Evolutionary conservation across 2,329 filamentous ascomycete genomes (phyloP), one percentile per base, ranked within the genome.

Genomic region (Drechslerella stenobrocha): DNA sequence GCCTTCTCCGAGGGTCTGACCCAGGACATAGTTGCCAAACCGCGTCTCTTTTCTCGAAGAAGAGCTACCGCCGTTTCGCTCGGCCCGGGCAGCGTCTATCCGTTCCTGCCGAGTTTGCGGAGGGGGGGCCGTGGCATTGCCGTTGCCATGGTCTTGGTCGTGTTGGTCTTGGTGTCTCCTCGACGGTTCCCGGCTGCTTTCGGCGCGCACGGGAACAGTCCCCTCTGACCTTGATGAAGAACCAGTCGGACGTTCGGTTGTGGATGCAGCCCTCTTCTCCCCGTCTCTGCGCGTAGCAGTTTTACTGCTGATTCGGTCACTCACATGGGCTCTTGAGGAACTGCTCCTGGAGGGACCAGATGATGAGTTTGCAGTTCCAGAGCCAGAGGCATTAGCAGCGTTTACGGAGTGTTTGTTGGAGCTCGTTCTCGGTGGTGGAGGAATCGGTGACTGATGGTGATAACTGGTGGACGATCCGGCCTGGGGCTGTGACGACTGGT

Each of bases 11-110:
- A 98, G 87, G 1, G 92, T 97, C 76, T 96, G 92, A 32, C 93
- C 93, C 2, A 98, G 82, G 67, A 95, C 90, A 77, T 97, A 98
- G 70, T 96, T 90, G 66, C 92, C 92, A 75, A 98, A 97, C 71
- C 89, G 91, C 40, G 87, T 90, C 71, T 87, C 84, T 79, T 95
- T 96, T 34, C 55, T 55, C 7, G 55, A 55, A 3, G 63, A 58
- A 23, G 44, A 47, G 6, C 59, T 55, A 15, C 50, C 50, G 15
- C 50, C 50, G 15, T 64, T 55, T 20, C 59, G 52, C 24, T 64
- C 59, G 13, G 40, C 63, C 26, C 63, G 37, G 28, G 63, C 63
- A 34, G 63, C 55, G 24, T 67, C 63, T 56, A 67, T 59, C 34
- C 63, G 37, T 26, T 67, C 63, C 26, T 67, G 63, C 24, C 63